A percentile compares a stretch with the other conserved stretches of the same genome.
These are phyloP conservation scores for Carex arenaria DNA, from an alignment of 202 grass and related monocot genomes.

Conservation along the genomic window DNA sequence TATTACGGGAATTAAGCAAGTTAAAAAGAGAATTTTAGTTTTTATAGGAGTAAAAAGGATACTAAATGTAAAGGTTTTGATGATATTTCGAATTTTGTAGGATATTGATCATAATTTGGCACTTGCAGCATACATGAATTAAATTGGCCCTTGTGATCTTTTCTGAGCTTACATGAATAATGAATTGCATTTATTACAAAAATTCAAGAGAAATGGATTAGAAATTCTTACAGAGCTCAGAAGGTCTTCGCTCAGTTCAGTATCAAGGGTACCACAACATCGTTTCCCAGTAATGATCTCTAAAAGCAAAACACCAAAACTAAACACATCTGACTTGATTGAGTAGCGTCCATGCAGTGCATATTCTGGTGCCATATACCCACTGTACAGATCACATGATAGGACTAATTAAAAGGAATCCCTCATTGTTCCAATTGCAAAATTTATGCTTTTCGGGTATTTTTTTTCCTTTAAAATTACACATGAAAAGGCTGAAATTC, in stretches of 20 bases:
- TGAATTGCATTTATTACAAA: not conserved
- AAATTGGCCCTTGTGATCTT: not conserved
- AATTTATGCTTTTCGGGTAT: not conserved
- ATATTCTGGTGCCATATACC: slow-evolving; percentile 76
- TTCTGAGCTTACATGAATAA: too few relatives aligned
- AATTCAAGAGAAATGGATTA: not conserved
- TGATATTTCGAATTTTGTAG: not conserved
- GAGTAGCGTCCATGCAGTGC: slow-evolving; percentile 70
- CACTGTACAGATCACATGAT: slow-evolving; percentile 35
- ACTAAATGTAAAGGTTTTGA: not conserved
- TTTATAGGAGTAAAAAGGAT: not conserved
- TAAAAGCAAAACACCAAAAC: slow-evolving; percentile 67
- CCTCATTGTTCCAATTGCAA: not conserved
- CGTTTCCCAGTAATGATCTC: slow-evolving; percentile 65
- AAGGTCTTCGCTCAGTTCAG: not conserved
- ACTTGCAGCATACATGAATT: not conserved
- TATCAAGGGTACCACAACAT: slow-evolving; percentile 30
- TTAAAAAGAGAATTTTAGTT: not conserved
- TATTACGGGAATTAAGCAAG: too few relatives aligned
- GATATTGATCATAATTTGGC: not conserved
- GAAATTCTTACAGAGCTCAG: slow-evolving; percentile 11
- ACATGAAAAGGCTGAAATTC: not conserved
- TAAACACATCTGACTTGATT: slow-evolving; percentile 61
- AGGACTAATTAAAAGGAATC: not conserved
- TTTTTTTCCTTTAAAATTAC: not conserved